phyloP scores from a whole-genome alignment of 2,329 filamentous ascomycete species.

The Aureobasidium mangrovei region DNA sequence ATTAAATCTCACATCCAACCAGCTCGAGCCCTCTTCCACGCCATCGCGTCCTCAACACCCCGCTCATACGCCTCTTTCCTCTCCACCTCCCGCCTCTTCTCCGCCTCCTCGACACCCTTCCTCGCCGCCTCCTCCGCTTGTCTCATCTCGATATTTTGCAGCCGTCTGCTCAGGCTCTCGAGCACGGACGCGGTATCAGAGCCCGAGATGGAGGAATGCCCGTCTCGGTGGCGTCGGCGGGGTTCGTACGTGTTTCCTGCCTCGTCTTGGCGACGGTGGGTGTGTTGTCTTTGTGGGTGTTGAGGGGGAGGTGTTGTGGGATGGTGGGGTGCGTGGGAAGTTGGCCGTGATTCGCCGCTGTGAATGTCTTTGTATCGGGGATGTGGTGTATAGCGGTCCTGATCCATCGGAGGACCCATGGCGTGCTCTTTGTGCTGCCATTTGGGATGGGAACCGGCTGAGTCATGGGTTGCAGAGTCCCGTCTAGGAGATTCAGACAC shows the following conservation, averaged over 20 bases:
- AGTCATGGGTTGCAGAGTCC: background rate
- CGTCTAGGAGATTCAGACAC: background rate
- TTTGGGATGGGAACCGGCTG: no score
- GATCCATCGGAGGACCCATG: no score
- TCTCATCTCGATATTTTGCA: background rate
- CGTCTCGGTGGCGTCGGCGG: no score
- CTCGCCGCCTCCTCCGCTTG: conserved; percentile 2
- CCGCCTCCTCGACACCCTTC: background rate
- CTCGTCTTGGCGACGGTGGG: background rate
- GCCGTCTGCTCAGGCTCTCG: background rate
- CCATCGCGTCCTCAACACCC: conserved; percentile 4
- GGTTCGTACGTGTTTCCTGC: background rate
- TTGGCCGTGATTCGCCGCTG: background rate
- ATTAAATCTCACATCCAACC: background rate
- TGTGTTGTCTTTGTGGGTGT: background rate
- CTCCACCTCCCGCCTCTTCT: background rate
- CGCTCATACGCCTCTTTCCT: conserved; percentile 2
- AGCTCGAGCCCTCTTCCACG: background rate
- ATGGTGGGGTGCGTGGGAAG: background rate
- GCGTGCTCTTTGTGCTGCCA: no score
- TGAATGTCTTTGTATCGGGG: no score
- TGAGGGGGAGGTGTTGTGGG: background rate
- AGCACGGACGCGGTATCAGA: background rate
- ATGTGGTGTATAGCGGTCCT: no score
- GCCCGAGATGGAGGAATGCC: no score